Evolutionary conservation across 192 early-diverging fungal genomes (phyloP), one percentile per base, ranked within the genome.

Genomic region (Backusella macrospora): DNA sequence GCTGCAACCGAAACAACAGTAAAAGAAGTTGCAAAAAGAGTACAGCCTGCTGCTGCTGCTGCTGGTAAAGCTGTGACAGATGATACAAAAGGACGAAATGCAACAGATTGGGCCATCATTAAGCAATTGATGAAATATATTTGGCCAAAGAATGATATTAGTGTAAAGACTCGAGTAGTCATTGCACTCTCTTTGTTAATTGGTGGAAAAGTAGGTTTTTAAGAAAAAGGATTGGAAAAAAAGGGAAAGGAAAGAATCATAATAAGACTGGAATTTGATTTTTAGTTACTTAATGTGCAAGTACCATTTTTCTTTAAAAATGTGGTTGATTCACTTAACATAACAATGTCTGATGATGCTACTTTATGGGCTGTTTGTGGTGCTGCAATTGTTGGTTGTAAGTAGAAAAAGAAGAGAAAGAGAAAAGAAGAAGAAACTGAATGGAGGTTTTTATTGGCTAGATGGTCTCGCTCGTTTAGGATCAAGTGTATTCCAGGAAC

Each of bases 241-340:
- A 92, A 8, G 90, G 52, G 90, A 42, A 49, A 39, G 38, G 26
- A 44, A 13, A 18, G 37, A 81, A 80, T 15, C 82, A 34, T 52
- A 62, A 12, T 48, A 34, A 34, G 2, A 34, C 29, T 34, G 29
- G 29, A 34, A 34, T 16, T 44, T 21, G 66, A 65, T 70, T 49
- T 49, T 23, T 49, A 83, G 83, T 69, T 95, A 15, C 79, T 98
- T 39, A 98, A 96, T 72, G 96, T 99, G 0, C 94, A 94, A 76
- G 95, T 99, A 42, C 98, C 98, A 0, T 92, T 97, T 62, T 89
- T 94, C 73, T 99, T 99, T 86, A 99, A 99, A 81, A 79, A 93
- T 65, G 88, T 94, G 43, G 89, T 99, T 40, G 97, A 99, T 73
- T 87, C 87, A 23, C 84, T 99, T 42, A 96, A 92, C 73, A 71